phyloP scores from a whole-genome alignment of 345 rosid genomes.

The Euphorbia tirucalli region DNA sequence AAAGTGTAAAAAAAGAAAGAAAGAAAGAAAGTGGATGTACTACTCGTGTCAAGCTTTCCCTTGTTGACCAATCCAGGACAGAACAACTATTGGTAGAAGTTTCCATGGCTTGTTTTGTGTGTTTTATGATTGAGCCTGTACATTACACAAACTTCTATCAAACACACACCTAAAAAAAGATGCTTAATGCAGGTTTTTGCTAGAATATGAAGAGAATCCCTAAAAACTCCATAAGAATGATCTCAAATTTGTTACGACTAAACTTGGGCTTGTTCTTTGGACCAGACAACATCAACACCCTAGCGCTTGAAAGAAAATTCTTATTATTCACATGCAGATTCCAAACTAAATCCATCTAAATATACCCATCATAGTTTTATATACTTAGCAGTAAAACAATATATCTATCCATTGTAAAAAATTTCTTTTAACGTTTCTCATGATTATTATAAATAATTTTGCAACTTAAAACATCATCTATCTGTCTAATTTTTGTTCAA shows the following conservation, averaged over 20 bases:
- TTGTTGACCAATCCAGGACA: background rate
- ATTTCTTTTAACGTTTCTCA: background rate
- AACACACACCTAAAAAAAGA: background rate
- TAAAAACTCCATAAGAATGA: background rate
- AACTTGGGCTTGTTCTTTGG: background rate
- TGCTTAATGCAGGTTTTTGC: background rate
- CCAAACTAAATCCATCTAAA: background rate
- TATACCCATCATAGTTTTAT: background rate
- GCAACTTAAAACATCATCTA: background rate
- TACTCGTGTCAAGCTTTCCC: background rate
- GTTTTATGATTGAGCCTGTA: background rate
- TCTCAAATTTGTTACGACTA: background rate
- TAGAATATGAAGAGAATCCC: background rate
- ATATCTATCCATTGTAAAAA: background rate
- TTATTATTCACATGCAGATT: background rate
- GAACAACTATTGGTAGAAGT: background rate
- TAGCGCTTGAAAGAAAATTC: background rate
- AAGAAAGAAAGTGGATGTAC: background rate
- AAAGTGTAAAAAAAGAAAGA: background rate
- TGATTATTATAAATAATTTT: background rate
- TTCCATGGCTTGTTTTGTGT: background rate
- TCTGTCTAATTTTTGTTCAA: slow-evolving; percentile 19
- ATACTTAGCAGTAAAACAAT: background rate
- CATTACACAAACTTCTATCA: background rate
- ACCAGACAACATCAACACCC: no score